Evolutionary conservation across 1,284 basidiomycete genomes (phyloP), one percentile per base, ranked within the genome.

Genomic region (Ceratobasidium sp.): DNA sequence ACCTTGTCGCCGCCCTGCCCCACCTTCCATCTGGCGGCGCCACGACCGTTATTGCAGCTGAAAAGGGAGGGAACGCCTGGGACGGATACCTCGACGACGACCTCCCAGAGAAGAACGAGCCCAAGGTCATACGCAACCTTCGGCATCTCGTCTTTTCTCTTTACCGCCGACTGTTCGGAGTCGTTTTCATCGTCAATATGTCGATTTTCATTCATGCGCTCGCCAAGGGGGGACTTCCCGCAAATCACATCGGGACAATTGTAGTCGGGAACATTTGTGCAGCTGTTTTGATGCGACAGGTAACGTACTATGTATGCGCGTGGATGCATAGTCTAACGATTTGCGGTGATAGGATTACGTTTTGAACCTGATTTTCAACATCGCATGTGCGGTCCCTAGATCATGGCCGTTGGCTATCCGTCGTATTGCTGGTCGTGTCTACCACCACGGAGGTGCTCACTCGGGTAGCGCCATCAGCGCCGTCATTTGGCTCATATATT

Each of bases 271-370:
- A 89, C 76, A 80, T 88, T 16, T 87, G 87, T 77, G 84, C 83
- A 62, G 84, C 87, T 8, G 85, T 89, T 68, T 80, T 88, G n/a
- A 88, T 89, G 85, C 84, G 88, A 31, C 88, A 89, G 79, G 88
- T 72, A 66, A 46, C 16, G 51, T 59, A 27, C 41, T 3, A 29
- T 76, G 37, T 74, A 76, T 69, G 59, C 27, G 59, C 51, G 58
- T 13, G 37, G n/a, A 6, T 39, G 24, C n/a, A 54, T 24, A 39
- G 14, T 46, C 76, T 65, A 29, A 74, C 1, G 11, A 24, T 53
- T 53, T 59, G 24, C 41, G 48, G n/a, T 65, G 34, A 29, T 69
- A 72, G 64, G 76, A 69, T 51, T 49, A 63, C 34, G 58, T 58
- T 43, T 43, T 65, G 31, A 62, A 62, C 48, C 54, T 71, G 53